Conservation (phyloP, 2,329 filamentous ascomycete genomes). For the Colletotrichum musae region DNA sequence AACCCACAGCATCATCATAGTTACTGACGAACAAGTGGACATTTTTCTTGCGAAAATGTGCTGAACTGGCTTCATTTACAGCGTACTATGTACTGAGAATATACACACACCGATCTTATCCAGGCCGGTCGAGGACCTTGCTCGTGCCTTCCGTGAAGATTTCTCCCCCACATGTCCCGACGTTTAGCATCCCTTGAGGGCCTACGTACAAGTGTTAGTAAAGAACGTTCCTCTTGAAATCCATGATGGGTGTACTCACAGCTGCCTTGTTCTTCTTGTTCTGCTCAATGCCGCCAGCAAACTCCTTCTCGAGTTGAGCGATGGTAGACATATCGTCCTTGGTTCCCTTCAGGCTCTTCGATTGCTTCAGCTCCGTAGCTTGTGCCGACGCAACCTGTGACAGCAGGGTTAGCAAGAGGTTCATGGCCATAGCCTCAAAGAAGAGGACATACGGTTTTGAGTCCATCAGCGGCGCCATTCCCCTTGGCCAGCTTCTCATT, state of each 20-base stretch:
- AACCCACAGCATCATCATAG: too few relatives aligned
- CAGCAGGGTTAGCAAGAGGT: not conserved
- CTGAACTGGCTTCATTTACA: too few relatives aligned
- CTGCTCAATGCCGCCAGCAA: slow-evolving; percentile 42
- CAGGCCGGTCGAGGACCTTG: not conserved
- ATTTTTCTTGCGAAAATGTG: too few relatives aligned
- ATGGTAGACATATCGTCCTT: slow-evolving; percentile 1
- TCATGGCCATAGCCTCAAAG: too few relatives aligned
- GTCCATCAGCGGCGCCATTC: slow-evolving; percentile 39
- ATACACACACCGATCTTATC: not conserved
- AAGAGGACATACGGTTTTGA: slow-evolving; percentile 34
- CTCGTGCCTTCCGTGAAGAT: not conserved
- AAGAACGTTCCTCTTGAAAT: fast-evolving
- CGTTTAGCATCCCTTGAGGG: slow-evolving; percentile 17
- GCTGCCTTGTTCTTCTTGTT: slow-evolving; percentile 35
- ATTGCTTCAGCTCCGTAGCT: slow-evolving; percentile 15
- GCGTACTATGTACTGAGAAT: slow-evolving; percentile 5
- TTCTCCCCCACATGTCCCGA: not conserved
- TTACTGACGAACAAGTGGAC: too few relatives aligned
- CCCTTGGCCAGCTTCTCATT: slow-evolving; percentile 44
- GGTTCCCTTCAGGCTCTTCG: slow-evolving; percentile 8
- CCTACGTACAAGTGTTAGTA: not conserved
- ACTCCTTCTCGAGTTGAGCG: slow-evolving; percentile 28
- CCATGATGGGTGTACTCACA: not conserved
- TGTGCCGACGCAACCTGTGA: slow-evolving; percentile 18